These are phyloP conservation scores for Leishmania braziliensis DNA, from an alignment of 208 protist genomes.

Conservation along the genomic window DNA sequence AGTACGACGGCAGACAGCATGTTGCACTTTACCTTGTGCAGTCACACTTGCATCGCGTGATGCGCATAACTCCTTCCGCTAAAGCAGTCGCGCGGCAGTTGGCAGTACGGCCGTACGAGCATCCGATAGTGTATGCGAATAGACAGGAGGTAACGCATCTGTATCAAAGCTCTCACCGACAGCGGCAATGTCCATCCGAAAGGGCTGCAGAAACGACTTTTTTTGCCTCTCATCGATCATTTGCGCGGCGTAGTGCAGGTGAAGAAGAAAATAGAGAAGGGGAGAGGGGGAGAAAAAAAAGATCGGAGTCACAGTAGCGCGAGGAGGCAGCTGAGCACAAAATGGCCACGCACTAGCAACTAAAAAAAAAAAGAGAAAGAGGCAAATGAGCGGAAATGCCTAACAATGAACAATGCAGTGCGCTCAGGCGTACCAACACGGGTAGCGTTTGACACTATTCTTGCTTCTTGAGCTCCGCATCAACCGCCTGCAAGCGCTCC, in stretches of 20 bases:
- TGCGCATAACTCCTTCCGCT: background rate
- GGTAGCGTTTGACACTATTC: constrained; percentile 1
- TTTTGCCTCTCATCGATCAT: background rate
- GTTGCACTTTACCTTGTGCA: background rate
- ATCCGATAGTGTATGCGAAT: background rate
- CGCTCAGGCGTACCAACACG: background rate
- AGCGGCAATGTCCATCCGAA: background rate
- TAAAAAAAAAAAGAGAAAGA: background rate
- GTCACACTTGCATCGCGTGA: background rate
- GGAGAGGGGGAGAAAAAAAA: too few relatives aligned
- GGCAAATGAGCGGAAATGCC: background rate
- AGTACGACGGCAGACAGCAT: background rate
- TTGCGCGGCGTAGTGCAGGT: background rate
- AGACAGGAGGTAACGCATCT: background rate
- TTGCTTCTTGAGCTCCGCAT: constrained; percentile 48
- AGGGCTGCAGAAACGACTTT: background rate
- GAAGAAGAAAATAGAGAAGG: background rate
- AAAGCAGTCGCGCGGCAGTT: background rate
- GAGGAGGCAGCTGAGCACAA: background rate
- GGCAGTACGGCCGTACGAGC: background rate
- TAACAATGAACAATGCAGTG: background rate
- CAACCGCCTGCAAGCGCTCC: constrained; percentile 79
- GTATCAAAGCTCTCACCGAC: background rate
- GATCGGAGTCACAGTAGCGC: background rate
- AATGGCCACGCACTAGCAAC: background rate